Evolutionary conservation across 805 yeast species (phyloP), one percentile per base, ranked within the genome.

Genomic region (Cephaloascus albidus): DNA sequence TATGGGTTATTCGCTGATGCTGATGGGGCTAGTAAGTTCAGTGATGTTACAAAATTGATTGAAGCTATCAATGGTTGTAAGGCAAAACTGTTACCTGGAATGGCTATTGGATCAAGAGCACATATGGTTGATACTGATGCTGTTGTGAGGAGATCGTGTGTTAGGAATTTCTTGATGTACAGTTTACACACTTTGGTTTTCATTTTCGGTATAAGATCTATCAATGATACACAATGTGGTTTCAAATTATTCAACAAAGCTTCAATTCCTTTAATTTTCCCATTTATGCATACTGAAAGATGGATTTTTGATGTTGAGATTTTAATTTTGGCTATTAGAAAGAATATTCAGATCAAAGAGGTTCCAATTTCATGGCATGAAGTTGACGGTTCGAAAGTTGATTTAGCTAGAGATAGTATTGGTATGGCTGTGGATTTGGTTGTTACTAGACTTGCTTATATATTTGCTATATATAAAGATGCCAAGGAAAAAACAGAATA

Each of bases 281-380:
- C 97, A 2, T 79, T 74, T 47, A 75, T 93, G 84, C 97, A 90
- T 58, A 90, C 95, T 10, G 98, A 93, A 60, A 81, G 97, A 38
- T 93, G 98, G 98, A 93, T 93, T 30, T 93, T 93, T 60, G 98
- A 93, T 55, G 97, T 93, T 26, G 98, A 93, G 63, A 76, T 90
- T 14, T 67, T 93, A 47, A 74, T 93, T 39, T 64, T 93, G 43
- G 96, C 89, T 1, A 74, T 77, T 48, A 68, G 85, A 45, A 86
- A 86, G 55, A 50, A 60, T 0, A 78, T 90, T 32, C 70, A 73
- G 3, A 70, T 89, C 36, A 64, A 61, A 38, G 98, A 93, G 63
- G 75, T 89, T 16, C 78, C 96, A 8, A 86, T 93, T 32, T 83
- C 83, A 43, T 93, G 98, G 98, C 96, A 88, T 60, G 98, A 93